Evolutionary conservation across 768 basidiomycete genomes (phyloP), one percentile per base, ranked within the genome.

Genomic region (Lentinula edodes): DNA sequence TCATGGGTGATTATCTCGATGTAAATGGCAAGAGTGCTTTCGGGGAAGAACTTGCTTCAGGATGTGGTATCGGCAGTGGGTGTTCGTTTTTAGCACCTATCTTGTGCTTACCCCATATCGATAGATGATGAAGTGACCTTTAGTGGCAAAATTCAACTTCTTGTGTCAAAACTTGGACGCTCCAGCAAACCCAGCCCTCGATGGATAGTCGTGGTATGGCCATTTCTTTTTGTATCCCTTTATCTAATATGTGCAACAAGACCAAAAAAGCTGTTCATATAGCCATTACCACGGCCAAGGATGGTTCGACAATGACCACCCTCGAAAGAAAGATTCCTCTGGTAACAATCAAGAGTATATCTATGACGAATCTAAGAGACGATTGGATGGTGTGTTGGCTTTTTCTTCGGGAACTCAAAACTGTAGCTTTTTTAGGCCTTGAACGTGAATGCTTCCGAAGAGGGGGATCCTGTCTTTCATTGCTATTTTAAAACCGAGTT

Each of bases 401-500:
- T 48, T 10, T 35, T 23, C 15, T 50, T 39, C 15, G 39, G 38
- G 20, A 15, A 43, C 8, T 52, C 16, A 13, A 48, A 13, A 69
- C 39, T 70, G 12, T 34, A 0, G 12, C 18, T 12, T 32, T 28
- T 28, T 18, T 64, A 94, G 94, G 84, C 82, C 0, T 73, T 98
- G 69, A 95, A 95, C 68, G 83, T 84, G 50, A 85, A 81, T 60
- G 78, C 82, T 8, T 86, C 88, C 16, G 95, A 98, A 72, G 96
- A 98, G 71, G 96, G 95, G 35, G 97, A 99, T 70, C 95, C 96
- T 0, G 79, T 98, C 61, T 81, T 99, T 69, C 89, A 85, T 64
- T 95, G 91, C 66, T 80, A 87, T 64, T 95, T 98, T 84, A 99
- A 99, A 83, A 98, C 97, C 0, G 97, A 99, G 70, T 80, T 99